A percentile compares a stretch with the other conserved stretches of the same genome.
Evolutionary conservation across 2,329 filamentous ascomycete genomes (phyloP).

Genomic region (Colletotrichum neosansevieriae): DNA sequence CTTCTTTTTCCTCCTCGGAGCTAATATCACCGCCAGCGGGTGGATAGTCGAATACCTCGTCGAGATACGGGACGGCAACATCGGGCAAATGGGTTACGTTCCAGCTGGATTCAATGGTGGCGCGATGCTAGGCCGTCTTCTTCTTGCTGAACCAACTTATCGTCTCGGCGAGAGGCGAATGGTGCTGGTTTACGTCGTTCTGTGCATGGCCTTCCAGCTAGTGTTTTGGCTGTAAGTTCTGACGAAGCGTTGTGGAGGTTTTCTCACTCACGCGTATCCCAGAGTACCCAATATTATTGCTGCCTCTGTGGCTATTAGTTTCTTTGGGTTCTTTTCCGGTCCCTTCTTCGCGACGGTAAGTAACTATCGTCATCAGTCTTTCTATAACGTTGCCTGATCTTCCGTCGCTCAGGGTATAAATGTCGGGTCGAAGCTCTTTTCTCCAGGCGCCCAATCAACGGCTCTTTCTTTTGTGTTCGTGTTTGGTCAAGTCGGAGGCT

Average conservation of each 20-base stretch:
- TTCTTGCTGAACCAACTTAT: conserved; percentile 70
- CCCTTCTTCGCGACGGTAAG: conserved; percentile 68
- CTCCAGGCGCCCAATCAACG: conserved; percentile 50
- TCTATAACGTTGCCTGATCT: no score
- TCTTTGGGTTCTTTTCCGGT: conserved; percentile 69
- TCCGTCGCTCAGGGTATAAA: conserved; percentile 60
- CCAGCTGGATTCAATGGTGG: conserved; percentile 72
- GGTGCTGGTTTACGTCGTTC: conserved; percentile 64
- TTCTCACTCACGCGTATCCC: neutral
- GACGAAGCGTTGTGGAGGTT: rapidly evolving
- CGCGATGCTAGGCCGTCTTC: conserved; percentile 64
- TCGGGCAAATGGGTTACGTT: conserved; percentile 71
- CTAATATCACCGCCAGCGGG: conserved; percentile 65
- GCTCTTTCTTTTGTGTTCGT: conserved; percentile 66
- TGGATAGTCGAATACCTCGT: conserved; percentile 77
- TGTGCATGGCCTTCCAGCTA: conserved; percentile 67
- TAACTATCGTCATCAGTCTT: neutral
- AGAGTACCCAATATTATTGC: conserved; percentile 59
- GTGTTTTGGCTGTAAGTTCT: conserved; percentile 65
- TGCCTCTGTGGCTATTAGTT: conserved; percentile 64
- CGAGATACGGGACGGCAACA: conserved; percentile 66
- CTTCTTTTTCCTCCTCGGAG: conserved; percentile 74
- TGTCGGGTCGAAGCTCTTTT: conserved; percentile 64
- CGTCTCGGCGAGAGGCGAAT: conserved; percentile 69
- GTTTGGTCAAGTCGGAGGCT: conserved; percentile 66